Base-by-base conservation (phyloP, 495 filamentous ascomycete genomes). In the Sordaria brevicollis region DNA sequence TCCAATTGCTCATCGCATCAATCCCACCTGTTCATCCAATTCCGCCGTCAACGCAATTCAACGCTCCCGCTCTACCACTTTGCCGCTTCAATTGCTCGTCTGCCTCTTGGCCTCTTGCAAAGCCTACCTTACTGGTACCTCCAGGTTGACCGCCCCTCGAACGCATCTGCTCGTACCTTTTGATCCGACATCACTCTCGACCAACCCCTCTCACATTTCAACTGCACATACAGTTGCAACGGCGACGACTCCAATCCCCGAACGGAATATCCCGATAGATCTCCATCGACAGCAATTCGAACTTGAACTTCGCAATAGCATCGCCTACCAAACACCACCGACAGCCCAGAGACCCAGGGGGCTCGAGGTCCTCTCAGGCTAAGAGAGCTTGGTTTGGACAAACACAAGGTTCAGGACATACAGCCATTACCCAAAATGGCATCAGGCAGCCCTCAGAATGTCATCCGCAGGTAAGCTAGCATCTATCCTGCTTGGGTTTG, bases 401-500 rank as follows among this genome's bases (percentile, higher is more conserved):
- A 62, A 62, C 11, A 62, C 49, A 62, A 41, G 38, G 34, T 10
- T 66, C 73, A 79, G 78, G 77, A 75, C 75, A 65, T 74, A 62
- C 70, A 69, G 71, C 49, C 76, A 74, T 70, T 70, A 57, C 73
- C 71, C 70, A 72, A 65, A 62, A 62, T 62, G 49, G 49, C 49
- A 62, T 62, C 49, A 62, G 49, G 49, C 49, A 62, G 49, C 49
- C 49, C 49, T 62, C 49, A 62, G 49, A 77, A 78, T 72, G 77
- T 76, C 66, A 79, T 78, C 71, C 76, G 76, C 75, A 78, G 77
- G 76, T 78, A 72, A 70, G 76, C 68, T 36, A 29, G 25, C 54
- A 54, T 38, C 38, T 29, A 11, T 54, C 25, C 17, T 34, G 17
- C 35, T 65, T 15, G 29, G 38, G 38, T 29, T 31, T 68, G n/a